phyloP scores from a whole-genome alignment of 1,139 yeast species.

The Sugiyamaella paludigena region DNA sequence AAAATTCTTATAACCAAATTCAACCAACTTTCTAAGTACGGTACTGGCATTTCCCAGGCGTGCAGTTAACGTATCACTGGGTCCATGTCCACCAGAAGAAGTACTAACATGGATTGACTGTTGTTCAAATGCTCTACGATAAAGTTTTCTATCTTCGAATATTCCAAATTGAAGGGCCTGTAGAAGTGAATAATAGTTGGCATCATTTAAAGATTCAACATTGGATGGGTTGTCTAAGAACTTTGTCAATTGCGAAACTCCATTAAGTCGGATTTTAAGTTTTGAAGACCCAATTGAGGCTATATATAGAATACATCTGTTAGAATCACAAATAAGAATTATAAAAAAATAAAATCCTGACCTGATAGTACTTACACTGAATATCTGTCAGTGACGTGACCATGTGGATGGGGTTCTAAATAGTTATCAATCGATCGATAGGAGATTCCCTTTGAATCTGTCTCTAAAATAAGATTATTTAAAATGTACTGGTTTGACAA shows the following conservation, averaged over 20 bases:
- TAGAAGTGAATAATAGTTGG: not conserved
- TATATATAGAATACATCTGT: no score
- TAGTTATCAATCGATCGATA: no score
- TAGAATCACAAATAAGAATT: no score
- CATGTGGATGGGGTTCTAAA: no score
- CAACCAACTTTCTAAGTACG: conserved; percentile 15
- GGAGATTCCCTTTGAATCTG: no score
- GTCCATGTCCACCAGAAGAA: conserved; percentile 3
- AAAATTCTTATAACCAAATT: conserved; percentile 5
- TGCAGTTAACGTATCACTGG: conserved; percentile 1
- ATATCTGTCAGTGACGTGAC: not conserved
- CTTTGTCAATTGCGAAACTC: not conserved
- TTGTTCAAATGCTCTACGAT: conserved; percentile 4
- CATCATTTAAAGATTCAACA: not conserved
- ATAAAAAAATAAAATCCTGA: not conserved
- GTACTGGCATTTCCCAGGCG: conserved; percentile 16
- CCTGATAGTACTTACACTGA: not conserved
- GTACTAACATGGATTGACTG: no score
- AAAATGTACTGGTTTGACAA: no score
- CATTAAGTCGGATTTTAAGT: not conserved
- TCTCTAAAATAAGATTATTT: no score
- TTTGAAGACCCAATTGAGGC: no score
- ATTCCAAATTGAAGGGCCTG: conserved; percentile 3
- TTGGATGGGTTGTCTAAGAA: conserved; percentile 9
- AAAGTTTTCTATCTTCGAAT: conserved; percentile 7